Evolutionary conservation across 371 early-diverging fungal genomes (phyloP), one percentile per base, ranked within the genome.

Genomic region (Sporodiniella umbellata): DNA sequence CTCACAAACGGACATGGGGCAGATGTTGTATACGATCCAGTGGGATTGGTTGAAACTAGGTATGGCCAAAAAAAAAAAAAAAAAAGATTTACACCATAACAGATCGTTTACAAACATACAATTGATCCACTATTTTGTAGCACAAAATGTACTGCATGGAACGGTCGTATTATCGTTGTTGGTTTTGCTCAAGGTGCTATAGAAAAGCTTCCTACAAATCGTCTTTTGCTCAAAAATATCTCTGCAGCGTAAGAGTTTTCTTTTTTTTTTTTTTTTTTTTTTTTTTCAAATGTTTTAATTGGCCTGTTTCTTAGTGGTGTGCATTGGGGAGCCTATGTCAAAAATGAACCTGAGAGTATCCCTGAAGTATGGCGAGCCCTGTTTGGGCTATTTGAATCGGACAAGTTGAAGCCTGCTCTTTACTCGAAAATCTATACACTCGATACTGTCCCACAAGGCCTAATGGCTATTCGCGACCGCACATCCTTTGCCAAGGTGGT

Each of bases 141-240:
- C 42, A 85, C 72, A 10, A 77, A 86, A 49, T 90, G 92, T 50
- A 73, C 84, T n/a, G 92, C 90, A 12, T 92, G 90, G 88, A 88
- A 86, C 61, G 94, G 89, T 3, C 85, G 93, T 30, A 70, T 92
- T 3, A 61, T 95, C 8, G 86, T 95, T 5, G 81, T 95, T 40
- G 95, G 93, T 4, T 95, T 94, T 73, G 92, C 92, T 4, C 83
- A 82, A 22, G 93, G 92, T 12, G 69, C 70, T 1, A 88, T 90
- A 56, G 95, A 94, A 55, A 87, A 88, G 54, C 68, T 94, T 3
- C 79, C 93, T 1, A 74, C 84, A 3, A 94, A 94, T 58, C 78
- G 91, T 11, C 65, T 94, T 14, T 68, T 95, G 58, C 68, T 95
- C 40, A 94, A 94, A 66, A 92, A 91, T 56, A 79, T 87, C 17